Conservation (phyloP, 805 yeast genomes). For the Isabelozyma heimii region DNA sequence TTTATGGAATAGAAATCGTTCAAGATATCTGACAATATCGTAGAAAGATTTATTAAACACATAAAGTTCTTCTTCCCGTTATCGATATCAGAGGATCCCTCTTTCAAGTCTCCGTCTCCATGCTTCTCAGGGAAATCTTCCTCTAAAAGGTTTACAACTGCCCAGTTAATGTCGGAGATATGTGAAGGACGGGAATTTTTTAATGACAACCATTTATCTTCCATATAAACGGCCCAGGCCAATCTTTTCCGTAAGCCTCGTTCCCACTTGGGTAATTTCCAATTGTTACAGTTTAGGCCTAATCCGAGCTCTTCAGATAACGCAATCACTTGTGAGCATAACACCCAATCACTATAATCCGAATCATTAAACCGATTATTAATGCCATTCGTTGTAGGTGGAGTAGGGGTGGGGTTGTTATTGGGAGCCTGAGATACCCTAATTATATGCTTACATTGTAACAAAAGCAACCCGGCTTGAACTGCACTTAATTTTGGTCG, state of each 20-base stretch:
- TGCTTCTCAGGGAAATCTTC: constrained; percentile 80
- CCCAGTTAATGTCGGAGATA: constrained; percentile 73
- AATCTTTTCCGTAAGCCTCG: constrained; percentile 80
- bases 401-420: constrained; percentile 3
- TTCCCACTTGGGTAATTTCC: constrained; percentile 97
- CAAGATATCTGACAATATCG: constrained; percentile 68
- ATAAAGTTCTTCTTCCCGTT: constrained; percentile 69
- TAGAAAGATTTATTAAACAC: constrained; percentile 62
- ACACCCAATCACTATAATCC: constrained; percentile 73
- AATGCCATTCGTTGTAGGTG: constrained; percentile 4
- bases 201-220: constrained; percentile 87
- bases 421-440: constrained; percentile 10
- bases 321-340: constrained; percentile 84
- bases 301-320: constrained; percentile 87
- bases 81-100: constrained; percentile 66
- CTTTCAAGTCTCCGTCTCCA: constrained; percentile 48
- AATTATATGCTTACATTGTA: constrained; percentile 58
- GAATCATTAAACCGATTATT: constrained; percentile 18
- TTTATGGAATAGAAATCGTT: constrained; percentile 69
- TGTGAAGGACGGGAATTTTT: constrained; percentile 85
- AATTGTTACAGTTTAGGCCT: constrained; percentile 83
- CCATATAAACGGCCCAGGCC: constrained; percentile 94
- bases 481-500: constrained; percentile 90
- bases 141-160: constrained; percentile 62
- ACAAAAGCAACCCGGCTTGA: constrained; percentile 78